These are phyloP conservation scores for Colletotrichum karsti DNA, from an alignment of 2,329 filamentous ascomycete genomes.

Conservation along the genomic window DNA sequence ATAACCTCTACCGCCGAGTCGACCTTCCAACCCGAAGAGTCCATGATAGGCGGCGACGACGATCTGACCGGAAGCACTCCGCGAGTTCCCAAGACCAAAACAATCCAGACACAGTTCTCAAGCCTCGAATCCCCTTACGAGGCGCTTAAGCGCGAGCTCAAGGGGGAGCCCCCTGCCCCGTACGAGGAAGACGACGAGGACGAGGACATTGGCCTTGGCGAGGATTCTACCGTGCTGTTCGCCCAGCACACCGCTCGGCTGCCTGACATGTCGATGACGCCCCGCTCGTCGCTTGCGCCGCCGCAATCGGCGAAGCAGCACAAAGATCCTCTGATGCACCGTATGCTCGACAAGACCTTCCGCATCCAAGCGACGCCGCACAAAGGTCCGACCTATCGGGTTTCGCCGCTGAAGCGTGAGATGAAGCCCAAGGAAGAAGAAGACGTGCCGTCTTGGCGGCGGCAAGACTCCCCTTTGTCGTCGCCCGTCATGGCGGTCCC, in stretches of 20 bases:
- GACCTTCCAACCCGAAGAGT: slow-evolving; percentile 63
- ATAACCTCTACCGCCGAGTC: slow-evolving; percentile 42
- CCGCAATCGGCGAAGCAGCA: slow-evolving; percentile 47
- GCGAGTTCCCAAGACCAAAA: slow-evolving; percentile 61
- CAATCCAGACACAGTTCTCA: slow-evolving; percentile 63
- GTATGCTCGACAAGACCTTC: slow-evolving; percentile 94
- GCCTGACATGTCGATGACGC: slow-evolving; percentile 71
- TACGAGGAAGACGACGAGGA: slow-evolving; percentile 45
- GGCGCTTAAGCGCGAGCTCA: slow-evolving; percentile 72
- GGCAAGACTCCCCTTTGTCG: slow-evolving; percentile 68
- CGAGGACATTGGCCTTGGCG: slow-evolving; percentile 48
- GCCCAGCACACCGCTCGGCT: slow-evolving; percentile 63
- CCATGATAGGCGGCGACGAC: slow-evolving; percentile 73
- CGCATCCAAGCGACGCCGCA: slow-evolving; percentile 92
- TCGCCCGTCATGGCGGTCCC: slow-evolving; percentile 84
- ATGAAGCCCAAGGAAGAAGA: slow-evolving; percentile 36
- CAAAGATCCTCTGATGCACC: slow-evolving; percentile 85
- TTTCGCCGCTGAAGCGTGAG: slow-evolving; percentile 54
- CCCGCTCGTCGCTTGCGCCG: slow-evolving; percentile 41
- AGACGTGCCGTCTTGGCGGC: slow-evolving; percentile 50
- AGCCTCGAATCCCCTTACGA: slow-evolving; percentile 82
- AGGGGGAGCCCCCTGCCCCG: slow-evolving; percentile 44
- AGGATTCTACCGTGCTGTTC: slow-evolving; percentile 58
- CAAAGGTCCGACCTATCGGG: slow-evolving; percentile 52
- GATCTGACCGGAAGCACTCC: slow-evolving; percentile 75